These are phyloP conservation scores for Exserohilum rostratum DNA, from an alignment of 2,329 filamentous ascomycete genomes.

Conservation along the genomic window DNA sequence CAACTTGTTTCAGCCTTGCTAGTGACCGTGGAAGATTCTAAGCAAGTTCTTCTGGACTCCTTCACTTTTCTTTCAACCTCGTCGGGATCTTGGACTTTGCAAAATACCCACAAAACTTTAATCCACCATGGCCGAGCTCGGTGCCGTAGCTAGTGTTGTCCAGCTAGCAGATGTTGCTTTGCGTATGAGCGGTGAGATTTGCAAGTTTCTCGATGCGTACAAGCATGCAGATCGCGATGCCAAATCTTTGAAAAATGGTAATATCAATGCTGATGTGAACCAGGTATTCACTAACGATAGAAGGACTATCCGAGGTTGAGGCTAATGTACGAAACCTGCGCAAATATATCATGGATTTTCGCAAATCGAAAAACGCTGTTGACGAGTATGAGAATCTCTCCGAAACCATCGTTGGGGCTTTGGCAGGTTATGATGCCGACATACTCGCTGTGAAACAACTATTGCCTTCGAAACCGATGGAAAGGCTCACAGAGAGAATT, in stretches of 20 bases:
- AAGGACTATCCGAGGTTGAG: background rate
- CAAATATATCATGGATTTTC: background rate
- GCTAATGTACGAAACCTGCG: background rate
- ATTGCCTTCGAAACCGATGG: background rate
- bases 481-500: background rate
- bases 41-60: background rate
- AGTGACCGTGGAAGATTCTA: background rate
- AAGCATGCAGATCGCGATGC: background rate
- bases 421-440: background rate
- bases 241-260: background rate
- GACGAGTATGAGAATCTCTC: background rate
- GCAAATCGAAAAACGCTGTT: background rate
- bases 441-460: background rate
- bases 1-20: background rate
- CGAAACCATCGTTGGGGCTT: background rate
- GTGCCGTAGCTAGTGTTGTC: background rate
- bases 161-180: conserved; percentile 2
- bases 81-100: too few relatives aligned
- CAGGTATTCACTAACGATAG: background rate
- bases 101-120: too few relatives aligned
- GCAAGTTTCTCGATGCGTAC: conserved; percentile 5
- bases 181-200: conserved; percentile 1
- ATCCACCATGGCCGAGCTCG: conserved; percentile 7
- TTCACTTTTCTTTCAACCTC: background rate
- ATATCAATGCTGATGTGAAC: background rate